phyloP scores from a whole-genome alignment of 2,329 filamentous ascomycete species.

The Lasiodiplodia citricola region DNA sequence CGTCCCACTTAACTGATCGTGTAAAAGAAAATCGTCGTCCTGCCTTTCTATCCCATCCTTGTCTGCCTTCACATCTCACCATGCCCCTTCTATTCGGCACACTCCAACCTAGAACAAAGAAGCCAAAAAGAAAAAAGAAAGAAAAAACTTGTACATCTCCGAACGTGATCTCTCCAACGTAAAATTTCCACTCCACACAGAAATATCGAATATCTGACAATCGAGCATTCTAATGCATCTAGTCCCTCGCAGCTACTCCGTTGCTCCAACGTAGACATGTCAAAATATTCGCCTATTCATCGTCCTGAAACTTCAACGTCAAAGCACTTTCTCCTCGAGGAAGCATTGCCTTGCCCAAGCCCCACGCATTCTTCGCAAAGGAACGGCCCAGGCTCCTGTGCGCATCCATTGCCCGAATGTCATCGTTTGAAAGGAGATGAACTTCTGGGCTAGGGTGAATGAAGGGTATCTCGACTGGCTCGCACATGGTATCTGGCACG shows the following conservation, averaged over 20 bases:
- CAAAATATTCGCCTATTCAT: not conserved
- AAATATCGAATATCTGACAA: not conserved
- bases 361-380: slow-evolving; percentile 3
- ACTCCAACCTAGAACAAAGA: too few species aligned
- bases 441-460: not conserved
- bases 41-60: too few species aligned
- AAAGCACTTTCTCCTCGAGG: slow-evolving; percentile 3
- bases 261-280: not conserved
- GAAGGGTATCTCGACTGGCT: slow-evolving; percentile 24
- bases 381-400: not conserved
- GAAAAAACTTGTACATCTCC: not conserved
- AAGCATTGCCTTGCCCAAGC: slow-evolving; percentile 15
- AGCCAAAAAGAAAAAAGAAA: not conserved
- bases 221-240: slow-evolving; percentile 14
- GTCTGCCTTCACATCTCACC: too few species aligned
- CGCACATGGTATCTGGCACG: slow-evolving; percentile 14
- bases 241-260: not conserved
- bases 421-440: slow-evolving; percentile 3
- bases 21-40: too few species aligned
- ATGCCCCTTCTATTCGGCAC: too few species aligned
- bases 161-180: not conserved
- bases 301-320: not conserved
- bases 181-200: not conserved
- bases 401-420: not conserved
- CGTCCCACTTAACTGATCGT: too few species aligned